Evolutionary conservation across 2,329 filamentous ascomycete genomes (phyloP).

Genomic region (Sporothrix protearum): DNA sequence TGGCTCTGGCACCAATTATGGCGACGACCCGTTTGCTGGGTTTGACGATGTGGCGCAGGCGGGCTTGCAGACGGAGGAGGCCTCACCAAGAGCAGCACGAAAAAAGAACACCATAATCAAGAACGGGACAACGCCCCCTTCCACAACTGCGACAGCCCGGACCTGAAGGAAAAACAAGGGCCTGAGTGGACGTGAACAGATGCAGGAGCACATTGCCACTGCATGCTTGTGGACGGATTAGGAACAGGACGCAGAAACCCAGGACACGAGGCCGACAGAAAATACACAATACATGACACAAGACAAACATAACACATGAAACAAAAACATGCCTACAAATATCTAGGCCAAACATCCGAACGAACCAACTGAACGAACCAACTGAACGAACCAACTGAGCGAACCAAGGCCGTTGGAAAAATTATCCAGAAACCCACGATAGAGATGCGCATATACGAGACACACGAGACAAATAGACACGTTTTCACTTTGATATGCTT

Average conservation of each 20-base stretch:
- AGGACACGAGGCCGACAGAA: no score
- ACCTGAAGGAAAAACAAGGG: neutral
- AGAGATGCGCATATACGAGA: slow-evolving; percentile 7
- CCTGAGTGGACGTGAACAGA: neutral
- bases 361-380: no score
- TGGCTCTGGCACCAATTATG: neutral
- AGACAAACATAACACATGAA: neutral
- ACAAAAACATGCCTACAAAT: neutral
- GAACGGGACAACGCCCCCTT: neutral
- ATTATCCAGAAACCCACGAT: neutral
- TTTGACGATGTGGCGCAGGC: slow-evolving; percentile 4
- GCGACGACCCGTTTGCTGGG: neutral
- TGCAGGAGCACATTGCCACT: neutral
- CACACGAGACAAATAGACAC: slow-evolving; percentile 14
- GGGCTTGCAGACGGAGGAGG: neutral
- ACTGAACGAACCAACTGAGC: no score
- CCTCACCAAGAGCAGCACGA: neutral
- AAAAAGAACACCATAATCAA: neutral
- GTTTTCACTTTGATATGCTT: neutral
- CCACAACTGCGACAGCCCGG: slow-evolving; percentile 5
- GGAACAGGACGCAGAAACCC: neutral
- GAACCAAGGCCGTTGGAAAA: neutral
- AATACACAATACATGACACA: neutral
- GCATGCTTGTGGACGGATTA: neutral
- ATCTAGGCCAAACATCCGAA: neutral